These are phyloP conservation scores for Phyllosticta capitalensis DNA, from an alignment of 2,329 filamentous ascomycete species.

Conservation along the genomic window DNA sequence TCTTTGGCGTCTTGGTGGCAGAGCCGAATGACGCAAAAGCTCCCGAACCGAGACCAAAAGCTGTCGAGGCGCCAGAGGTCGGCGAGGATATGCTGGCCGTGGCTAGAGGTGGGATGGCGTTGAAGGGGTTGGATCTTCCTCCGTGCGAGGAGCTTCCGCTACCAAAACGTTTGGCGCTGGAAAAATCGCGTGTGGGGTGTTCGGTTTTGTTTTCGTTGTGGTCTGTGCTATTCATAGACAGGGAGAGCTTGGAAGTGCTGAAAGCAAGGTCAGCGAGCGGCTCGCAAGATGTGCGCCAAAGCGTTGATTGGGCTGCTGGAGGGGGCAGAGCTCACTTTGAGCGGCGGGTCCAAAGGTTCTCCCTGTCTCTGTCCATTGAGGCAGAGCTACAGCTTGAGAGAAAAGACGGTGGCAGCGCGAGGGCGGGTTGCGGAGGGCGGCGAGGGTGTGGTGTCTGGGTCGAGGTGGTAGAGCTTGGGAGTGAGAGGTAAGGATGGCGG, in stretches of 20 bases:
- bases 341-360: conserved; percentile 65
- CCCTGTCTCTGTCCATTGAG: conserved; percentile 32
- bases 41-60: conserved; percentile 88
- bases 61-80: conserved; percentile 67
- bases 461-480: background rate
- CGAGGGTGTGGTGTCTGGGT: background rate
- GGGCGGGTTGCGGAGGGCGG: background rate
- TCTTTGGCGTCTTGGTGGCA: conserved; percentile 77
- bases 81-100: conserved; percentile 60
- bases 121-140: conserved; percentile 68
- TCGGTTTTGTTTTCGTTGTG: conserved; percentile 41
- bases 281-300: conserved; percentile 12
- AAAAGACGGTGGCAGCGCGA: conserved; percentile 1
- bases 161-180: conserved; percentile 51
- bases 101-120: conserved; percentile 60
- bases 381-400: background rate
- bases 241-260: conserved; percentile 82
- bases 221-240: conserved; percentile 61
- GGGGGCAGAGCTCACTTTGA: conserved; percentile 55
- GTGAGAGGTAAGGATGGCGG: background rate
- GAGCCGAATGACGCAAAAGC: conserved; percentile 92
- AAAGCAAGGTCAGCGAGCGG: conserved; percentile 8
- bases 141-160: conserved; percentile 64
- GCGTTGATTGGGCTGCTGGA: conserved; percentile 1
- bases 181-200: conserved; percentile 47